Percentiles rank a stretch among this genome's conserved stretches.
phyloP scores from a whole-genome alignment of 1,139 yeast genomes.

The Candida frijolesensis region DNA sequence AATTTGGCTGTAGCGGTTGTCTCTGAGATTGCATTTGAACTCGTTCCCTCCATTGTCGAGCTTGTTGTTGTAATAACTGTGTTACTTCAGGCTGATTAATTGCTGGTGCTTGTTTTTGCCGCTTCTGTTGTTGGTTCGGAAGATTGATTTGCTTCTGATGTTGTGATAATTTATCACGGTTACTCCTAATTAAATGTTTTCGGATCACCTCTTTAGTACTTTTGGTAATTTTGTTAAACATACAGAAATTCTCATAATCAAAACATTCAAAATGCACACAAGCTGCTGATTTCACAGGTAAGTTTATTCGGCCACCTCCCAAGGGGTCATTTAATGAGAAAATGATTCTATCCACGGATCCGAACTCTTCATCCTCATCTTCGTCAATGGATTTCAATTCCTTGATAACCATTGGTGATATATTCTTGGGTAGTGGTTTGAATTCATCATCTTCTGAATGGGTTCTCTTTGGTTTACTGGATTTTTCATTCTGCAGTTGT shows the following conservation, averaged over 20 bases:
- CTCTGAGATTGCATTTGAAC: neutral
- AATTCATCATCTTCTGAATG: slow-evolving; percentile 15
- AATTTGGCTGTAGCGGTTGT: neutral
- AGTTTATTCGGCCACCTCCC: slow-evolving; percentile 37
- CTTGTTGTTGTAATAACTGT: neutral
- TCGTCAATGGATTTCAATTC: slow-evolving; percentile 25
- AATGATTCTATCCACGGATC: slow-evolving; percentile 29
- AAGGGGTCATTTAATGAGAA: slow-evolving; percentile 36
- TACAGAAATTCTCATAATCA: slow-evolving; percentile 47
- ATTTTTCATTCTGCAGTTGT: neutral
- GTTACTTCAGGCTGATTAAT: neutral
- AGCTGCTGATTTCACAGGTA: slow-evolving; percentile 41
- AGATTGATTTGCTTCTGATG: slow-evolving; percentile 15
- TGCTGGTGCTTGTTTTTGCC: neutral
- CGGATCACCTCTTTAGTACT: slow-evolving; percentile 30
- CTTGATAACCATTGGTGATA: slow-evolving; percentile 22
- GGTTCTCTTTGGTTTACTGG: neutral
- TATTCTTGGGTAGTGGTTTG: slow-evolving; percentile 30
- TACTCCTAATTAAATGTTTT: slow-evolving; percentile 30
- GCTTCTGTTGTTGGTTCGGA: neutral
- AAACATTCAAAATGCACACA: slow-evolving; percentile 51
- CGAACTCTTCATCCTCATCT: slow-evolving; percentile 24
- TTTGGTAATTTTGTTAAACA: slow-evolving; percentile 37
- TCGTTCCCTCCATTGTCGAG: neutral
- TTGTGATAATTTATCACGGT: slow-evolving; percentile 25